Evolutionary conservation across 768 basidiomycete genomes (phyloP).

Genomic region (Coprinellus aureogranulatus): DNA sequence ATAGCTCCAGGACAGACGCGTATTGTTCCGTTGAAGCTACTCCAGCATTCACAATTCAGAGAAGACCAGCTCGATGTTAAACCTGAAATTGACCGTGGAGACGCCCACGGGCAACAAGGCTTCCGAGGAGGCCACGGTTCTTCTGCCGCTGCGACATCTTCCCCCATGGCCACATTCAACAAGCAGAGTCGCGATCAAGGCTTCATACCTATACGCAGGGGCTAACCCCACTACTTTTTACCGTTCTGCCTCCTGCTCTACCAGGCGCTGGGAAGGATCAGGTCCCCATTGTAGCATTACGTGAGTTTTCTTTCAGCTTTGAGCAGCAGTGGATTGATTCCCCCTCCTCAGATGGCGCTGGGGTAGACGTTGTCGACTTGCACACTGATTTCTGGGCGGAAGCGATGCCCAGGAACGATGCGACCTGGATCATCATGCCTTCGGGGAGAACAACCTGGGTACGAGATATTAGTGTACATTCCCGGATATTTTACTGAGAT

Average conservation of each 20-base stretch:
- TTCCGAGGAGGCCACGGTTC: slow-evolving; percentile 26
- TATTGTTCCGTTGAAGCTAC: slow-evolving; percentile 40
- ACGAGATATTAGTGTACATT: too few species aligned
- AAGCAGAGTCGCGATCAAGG: slow-evolving; percentile 38
- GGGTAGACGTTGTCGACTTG: slow-evolving; percentile 59
- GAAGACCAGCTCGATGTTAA: slow-evolving; percentile 31
- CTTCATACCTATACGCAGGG: slow-evolving; percentile 56
- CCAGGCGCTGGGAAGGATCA: slow-evolving; percentile 29
- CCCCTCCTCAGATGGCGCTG: slow-evolving; percentile 69
- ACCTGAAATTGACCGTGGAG: slow-evolving; percentile 31
- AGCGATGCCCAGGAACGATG: slow-evolving; percentile 54
- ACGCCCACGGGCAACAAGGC: slow-evolving; percentile 12
- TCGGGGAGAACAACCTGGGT: slow-evolving; percentile 87
- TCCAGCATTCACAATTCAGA: slow-evolving; percentile 37
- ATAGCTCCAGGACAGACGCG: slow-evolving; percentile 66
- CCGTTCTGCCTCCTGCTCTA: slow-evolving; percentile 54
- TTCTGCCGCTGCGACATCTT: slow-evolving; percentile 46
- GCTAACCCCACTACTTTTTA: slow-evolving; percentile 58
- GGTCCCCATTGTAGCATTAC: slow-evolving; percentile 25
- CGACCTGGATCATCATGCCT: slow-evolving; percentile 78
- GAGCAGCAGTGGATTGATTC: slow-evolving; percentile 3
- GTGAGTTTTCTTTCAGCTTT: neutral
- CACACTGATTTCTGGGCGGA: slow-evolving; percentile 55
- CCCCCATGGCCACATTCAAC: slow-evolving; percentile 33
- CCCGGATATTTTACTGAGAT: neutral